Evolutionary conservation across 805 yeast species (phyloP).

Genomic region (Schwanniomyces sp.): DNA sequence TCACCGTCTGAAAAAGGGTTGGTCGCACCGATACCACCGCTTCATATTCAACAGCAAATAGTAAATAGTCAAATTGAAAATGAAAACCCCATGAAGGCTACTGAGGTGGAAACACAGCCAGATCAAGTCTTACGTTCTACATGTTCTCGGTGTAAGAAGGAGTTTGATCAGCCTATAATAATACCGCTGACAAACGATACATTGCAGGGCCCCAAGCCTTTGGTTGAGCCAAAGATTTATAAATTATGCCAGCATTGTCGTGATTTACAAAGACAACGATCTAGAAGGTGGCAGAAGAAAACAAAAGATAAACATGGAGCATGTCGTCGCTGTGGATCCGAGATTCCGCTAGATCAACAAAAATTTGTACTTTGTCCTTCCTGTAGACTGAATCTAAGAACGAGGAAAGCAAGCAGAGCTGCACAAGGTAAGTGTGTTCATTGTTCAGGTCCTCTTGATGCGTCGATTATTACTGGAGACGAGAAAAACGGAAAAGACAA

Average conservation of each 20-base stretch:
- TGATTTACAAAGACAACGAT: conserved; percentile 59
- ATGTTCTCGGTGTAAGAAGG: conserved; percentile 63
- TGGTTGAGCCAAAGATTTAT: conserved; percentile 42
- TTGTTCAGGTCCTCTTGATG: conserved; percentile 57
- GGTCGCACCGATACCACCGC: conserved; percentile 41
- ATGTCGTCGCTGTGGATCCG: conserved; percentile 63
- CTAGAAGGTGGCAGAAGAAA: conserved; percentile 63
- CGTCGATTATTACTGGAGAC: conserved; percentile 35
- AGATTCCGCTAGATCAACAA: conserved; percentile 49
- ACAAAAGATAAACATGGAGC: conserved; percentile 62
- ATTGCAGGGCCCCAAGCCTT: conserved; percentile 24
- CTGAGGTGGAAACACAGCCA: conserved; percentile 5
- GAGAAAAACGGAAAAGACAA: conserved; percentile 17
- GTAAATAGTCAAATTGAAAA: conserved; percentile 14
- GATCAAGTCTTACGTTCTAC: conserved; percentile 30
- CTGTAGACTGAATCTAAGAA: conserved; percentile 55
- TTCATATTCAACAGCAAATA: conserved; percentile 43
- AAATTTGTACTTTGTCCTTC: conserved; percentile 60
- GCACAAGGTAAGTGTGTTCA: conserved; percentile 68
- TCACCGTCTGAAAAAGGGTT: conserved; percentile 12
- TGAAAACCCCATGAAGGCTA: background rate
- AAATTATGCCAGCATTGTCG: conserved; percentile 67
- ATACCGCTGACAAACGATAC: conserved; percentile 24
- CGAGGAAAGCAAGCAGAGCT: conserved; percentile 57
- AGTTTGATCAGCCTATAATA: conserved; percentile 46